These are phyloP conservation scores for Populus alba DNA, from an alignment of 345 rosid genomes.

Conservation along the genomic window DNA sequence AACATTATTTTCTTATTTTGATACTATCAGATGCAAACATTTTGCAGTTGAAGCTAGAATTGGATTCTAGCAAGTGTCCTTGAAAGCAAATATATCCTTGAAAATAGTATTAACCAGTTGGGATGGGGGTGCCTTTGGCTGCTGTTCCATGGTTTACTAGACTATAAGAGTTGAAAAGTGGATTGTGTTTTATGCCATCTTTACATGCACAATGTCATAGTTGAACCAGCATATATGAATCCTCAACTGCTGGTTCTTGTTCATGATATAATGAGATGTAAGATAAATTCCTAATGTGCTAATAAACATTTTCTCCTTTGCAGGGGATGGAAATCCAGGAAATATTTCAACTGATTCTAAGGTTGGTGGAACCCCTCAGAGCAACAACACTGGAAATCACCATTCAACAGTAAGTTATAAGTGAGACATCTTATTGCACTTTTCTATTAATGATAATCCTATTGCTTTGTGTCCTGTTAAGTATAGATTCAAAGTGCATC, in stretches of 20 bases:
- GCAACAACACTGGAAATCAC: background rate
- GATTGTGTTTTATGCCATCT: no score
- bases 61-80: no score
- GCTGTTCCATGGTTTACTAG: no score
- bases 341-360: constrained; percentile 6
- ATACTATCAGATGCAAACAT: no score
- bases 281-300: background rate
- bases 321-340: constrained; percentile 33
- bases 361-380: constrained; percentile 7
- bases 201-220: no score
- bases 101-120: no score
- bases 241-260: background rate
- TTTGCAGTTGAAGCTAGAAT: no score
- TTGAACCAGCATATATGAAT: no score
- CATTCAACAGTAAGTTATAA: constrained; percentile 27
- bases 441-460: background rate
- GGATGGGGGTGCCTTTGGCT: no score
- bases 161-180: no score
- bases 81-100: no score
- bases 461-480: background rate
- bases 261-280: background rate
- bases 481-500: background rate
- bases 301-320: background rate
- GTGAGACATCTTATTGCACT: background rate
- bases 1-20: no score